Evolutionary conservation across 169 alveolate species (phyloP).

Genomic region (Plasmodium cynomolgi): DNA sequence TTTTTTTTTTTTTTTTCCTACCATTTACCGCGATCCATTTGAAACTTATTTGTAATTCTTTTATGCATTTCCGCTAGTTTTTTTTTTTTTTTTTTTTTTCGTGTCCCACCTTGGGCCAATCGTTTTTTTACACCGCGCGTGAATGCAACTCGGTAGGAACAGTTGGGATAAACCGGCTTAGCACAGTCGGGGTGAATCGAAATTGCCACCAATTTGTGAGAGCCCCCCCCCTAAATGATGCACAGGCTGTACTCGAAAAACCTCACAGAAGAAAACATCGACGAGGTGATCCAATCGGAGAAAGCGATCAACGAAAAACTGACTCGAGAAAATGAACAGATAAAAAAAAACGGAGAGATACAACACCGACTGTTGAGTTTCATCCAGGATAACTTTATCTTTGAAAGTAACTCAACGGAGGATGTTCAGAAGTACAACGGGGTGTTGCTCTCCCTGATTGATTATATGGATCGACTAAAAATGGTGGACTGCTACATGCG

Average conservation of each 20-base stretch:
- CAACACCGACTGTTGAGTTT: constrained; percentile 16
- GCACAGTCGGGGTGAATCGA: background rate
- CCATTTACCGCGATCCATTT: background rate
- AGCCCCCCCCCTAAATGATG: background rate
- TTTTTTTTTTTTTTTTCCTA: background rate
- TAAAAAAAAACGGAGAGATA: constrained; percentile 44
- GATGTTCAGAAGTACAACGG: constrained; percentile 24
- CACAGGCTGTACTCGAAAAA: constrained; percentile 41
- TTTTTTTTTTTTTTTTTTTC: background rate
- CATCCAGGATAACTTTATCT: constrained; percentile 24
- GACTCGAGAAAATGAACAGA: constrained; percentile 26
- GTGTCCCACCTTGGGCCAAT: background rate
- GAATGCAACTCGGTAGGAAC: background rate
- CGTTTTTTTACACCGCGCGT: background rate
- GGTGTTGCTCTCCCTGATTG: constrained; percentile 10
- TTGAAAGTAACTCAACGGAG: constrained; percentile 19
- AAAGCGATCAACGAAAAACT: constrained; percentile 8
- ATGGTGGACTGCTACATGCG: constrained; percentile 16
- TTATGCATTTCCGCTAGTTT: background rate
- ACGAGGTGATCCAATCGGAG: constrained; percentile 24
- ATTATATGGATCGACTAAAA: constrained; percentile 45
- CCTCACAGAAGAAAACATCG: constrained; percentile 35
- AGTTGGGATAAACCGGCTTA: background rate
- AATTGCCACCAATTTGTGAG: background rate
- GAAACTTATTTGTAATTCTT: background rate